A percentile compares a stretch with the other conserved stretches of the same genome.
Evolutionary conservation across 108 stramenopile genomes (phyloP).

Genomic region (Nitzschia sp.): DNA sequence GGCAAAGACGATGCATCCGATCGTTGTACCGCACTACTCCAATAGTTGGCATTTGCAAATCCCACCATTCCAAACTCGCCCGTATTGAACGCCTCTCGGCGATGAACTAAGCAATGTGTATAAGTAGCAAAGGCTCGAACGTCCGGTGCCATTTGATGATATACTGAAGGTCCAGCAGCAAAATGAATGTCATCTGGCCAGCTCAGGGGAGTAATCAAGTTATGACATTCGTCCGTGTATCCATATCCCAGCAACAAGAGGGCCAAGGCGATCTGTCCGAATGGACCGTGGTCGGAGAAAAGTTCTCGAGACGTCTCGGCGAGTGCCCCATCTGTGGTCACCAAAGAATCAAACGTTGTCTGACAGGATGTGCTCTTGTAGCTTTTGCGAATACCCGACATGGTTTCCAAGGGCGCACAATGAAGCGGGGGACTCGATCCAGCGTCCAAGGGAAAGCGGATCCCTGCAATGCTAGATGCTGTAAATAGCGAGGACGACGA

Average conservation of each 20-base stretch:
- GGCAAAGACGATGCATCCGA: conserved; percentile 11
- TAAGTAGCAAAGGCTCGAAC: conserved; percentile 32
- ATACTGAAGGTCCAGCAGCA: conserved; percentile 33
- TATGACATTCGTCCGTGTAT: conserved; percentile 48
- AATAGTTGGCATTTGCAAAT: conserved; percentile 52
- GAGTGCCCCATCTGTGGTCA: not conserved
- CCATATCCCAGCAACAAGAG: conserved; percentile 49
- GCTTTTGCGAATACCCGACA: not conserved
- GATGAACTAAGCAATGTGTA: conserved; percentile 50
- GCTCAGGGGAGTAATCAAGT: conserved; percentile 42
- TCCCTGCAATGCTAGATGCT: not conserved
- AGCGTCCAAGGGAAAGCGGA: not conserved
- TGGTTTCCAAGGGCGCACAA: not conserved
- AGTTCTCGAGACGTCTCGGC: not conserved
- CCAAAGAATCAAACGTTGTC: not conserved
- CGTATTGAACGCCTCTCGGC: conserved; percentile 38
- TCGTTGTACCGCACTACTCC: conserved; percentile 31
- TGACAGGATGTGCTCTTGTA: not conserved
- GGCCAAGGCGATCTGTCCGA: conserved; percentile 37
- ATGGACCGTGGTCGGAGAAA: not conserved
- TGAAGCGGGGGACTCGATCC: conserved; percentile 8
- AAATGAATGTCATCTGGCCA: conserved; percentile 46
- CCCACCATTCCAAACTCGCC: conserved; percentile 60
- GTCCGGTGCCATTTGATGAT: conserved; percentile 3
- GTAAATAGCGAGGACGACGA: not conserved